These are phyloP conservation scores for Ammopiptanthus mongolicus DNA, from an alignment of 306 rosid genomes.

Conservation along the genomic window DNA sequence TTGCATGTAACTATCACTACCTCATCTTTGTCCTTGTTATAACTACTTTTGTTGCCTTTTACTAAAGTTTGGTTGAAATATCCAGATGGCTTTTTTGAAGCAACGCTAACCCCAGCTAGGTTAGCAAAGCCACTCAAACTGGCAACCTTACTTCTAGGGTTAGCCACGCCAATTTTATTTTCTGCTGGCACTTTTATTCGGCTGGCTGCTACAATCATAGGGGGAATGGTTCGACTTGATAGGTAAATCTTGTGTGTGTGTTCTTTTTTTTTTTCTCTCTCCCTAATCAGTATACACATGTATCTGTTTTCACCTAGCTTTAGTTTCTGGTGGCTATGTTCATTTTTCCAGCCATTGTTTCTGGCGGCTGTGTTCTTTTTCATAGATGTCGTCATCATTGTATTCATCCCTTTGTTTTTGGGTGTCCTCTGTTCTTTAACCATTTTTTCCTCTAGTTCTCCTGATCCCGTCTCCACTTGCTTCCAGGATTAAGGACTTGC, in stretches of 20 bases:
- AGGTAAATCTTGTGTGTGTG: slow-evolving; percentile 44
- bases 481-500: not conserved
- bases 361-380: not conserved
- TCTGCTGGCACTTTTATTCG: slow-evolving; percentile 75
- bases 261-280: not conserved
- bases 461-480: not conserved
- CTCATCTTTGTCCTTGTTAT: slow-evolving; percentile 27
- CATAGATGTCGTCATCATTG: not conserved
- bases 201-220: slow-evolving; percentile 58
- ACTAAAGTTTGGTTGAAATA: slow-evolving; percentile 25
- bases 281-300: not conserved
- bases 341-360: not conserved
- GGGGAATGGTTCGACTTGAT: slow-evolving; percentile 74
- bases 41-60: slow-evolving; percentile 11
- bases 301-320: not conserved
- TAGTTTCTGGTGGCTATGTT: not conserved
- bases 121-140: slow-evolving; percentile 89
- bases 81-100: slow-evolving; percentile 94
- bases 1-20: slow-evolving; percentile 63
- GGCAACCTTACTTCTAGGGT: slow-evolving; percentile 72
- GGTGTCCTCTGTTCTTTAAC: not conserved
- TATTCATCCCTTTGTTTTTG: not conserved
- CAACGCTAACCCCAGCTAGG: slow-evolving; percentile 74
- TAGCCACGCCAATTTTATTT: slow-evolving; percentile 61
- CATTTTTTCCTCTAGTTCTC: not conserved